A percentile compares a stretch with the other conserved stretches of the same genome.
Conservation (phyloP, 208 protist species). For the Leishmania tropica region DNA sequence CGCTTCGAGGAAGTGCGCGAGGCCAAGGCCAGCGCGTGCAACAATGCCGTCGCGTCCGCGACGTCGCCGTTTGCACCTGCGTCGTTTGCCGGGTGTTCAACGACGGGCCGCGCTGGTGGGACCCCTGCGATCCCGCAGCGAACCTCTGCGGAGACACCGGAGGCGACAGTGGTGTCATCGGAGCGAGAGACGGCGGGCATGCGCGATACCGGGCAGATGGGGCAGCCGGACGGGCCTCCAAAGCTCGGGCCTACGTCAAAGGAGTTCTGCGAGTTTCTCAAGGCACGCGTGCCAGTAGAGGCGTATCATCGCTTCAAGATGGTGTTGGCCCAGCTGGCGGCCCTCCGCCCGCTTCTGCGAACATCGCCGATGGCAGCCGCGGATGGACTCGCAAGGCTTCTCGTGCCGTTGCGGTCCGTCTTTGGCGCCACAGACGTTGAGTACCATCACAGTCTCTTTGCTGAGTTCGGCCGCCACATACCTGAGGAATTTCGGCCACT, state of each 20-base stretch:
- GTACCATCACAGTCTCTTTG: slow-evolving; percentile 33
- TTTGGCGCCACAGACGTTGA: slow-evolving; percentile 53
- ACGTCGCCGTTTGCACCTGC: slow-evolving; percentile 4
- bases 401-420: slow-evolving; percentile 32
- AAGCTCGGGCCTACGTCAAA: slow-evolving; percentile 56
- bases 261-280: slow-evolving; percentile 87
- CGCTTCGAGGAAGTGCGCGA: slow-evolving; percentile 39
- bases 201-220: neutral
- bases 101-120: neutral
- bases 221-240: neutral
- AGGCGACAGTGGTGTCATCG: neutral
- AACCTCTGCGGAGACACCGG: neutral
- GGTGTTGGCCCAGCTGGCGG: slow-evolving; percentile 57
- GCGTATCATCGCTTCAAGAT: slow-evolving; percentile 68
- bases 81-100: neutral
- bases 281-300: slow-evolving; percentile 44
- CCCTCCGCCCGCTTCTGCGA: slow-evolving; percentile 24
- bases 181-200: neutral
- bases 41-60: neutral
- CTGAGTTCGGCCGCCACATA: slow-evolving; percentile 76
- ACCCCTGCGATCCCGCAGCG: neutral
- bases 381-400: slow-evolving; percentile 19
- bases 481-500: slow-evolving; percentile 63
- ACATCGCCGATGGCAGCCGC: slow-evolving; percentile 7
- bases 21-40: slow-evolving; percentile 6